Conservation (phyloP, 2,329 filamentous ascomycete genomes). For the Emmonsia crescens region DNA sequence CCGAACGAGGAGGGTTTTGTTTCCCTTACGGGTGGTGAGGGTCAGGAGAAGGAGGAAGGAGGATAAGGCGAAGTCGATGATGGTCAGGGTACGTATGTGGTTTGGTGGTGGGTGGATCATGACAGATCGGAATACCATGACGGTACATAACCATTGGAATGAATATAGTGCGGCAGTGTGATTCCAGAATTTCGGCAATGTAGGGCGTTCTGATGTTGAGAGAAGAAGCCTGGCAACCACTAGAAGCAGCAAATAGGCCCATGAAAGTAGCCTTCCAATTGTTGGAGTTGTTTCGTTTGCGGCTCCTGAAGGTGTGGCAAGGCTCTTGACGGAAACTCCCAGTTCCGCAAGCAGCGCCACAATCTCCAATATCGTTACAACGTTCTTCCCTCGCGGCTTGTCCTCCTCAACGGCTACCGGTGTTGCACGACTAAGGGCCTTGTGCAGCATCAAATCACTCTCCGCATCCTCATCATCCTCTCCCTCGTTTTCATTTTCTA, state of each 20-base stretch:
- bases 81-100: slow-evolving; percentile 52
- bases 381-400: slow-evolving; percentile 60
- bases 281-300: slow-evolving; percentile 49
- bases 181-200: slow-evolving; percentile 76
- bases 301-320: slow-evolving; percentile 52
- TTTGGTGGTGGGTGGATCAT: slow-evolving; percentile 63
- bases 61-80: slow-evolving; percentile 63
- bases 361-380: slow-evolving; percentile 63
- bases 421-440: slow-evolving; percentile 41
- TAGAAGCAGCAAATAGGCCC: slow-evolving; percentile 70
- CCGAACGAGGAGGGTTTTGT: slow-evolving; percentile 76
- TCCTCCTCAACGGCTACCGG: slow-evolving; percentile 52
- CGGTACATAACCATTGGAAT: slow-evolving; percentile 64
- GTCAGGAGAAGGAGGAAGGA: slow-evolving; percentile 66
- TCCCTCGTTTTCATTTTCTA: slow-evolving; percentile 37
- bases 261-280: slow-evolving; percentile 58
- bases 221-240: slow-evolving; percentile 59
- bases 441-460: slow-evolving; percentile 42
- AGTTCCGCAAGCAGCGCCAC: slow-evolving; percentile 62
- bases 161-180: slow-evolving; percentile 81
- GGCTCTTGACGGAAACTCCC: slow-evolving; percentile 53
- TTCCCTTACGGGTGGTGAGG: slow-evolving; percentile 77
- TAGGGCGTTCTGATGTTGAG: slow-evolving; percentile 48
- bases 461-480: slow-evolving; percentile 38
- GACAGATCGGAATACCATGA: slow-evolving; percentile 73